Evolutionary conservation across 2,329 filamentous ascomycete genomes (phyloP), one percentile per base, ranked within the genome.

Genomic region (Ascochyta lentis): DNA sequence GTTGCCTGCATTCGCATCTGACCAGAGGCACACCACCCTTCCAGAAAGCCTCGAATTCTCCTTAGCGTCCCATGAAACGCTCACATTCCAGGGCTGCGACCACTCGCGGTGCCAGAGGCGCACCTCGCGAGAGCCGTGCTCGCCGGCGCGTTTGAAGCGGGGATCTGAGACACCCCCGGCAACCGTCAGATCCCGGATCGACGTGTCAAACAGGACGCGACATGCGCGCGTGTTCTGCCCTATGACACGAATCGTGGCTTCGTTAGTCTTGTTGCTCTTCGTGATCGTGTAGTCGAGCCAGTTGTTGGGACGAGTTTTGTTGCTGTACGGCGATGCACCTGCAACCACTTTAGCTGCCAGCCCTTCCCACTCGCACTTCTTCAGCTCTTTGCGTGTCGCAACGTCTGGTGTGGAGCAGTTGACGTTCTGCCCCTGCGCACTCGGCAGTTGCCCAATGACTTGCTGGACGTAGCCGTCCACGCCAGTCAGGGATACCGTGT

Each of bases 31-130:
- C 15, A 88, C 82, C 1, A 93, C 86, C 31, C 79, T 83, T 1
- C 92, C 90, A 60, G 72, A 73, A 69, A 69, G 64, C 60, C 66
- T 71, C 58, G 67, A 61, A 56, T 69, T 68, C 52, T 61, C 61
- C 52, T 65, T 63, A 58, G 64, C 59, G 56, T 81, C 78, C 88
- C 89, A 92, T 51, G 84, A 81, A 2, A 95, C 82, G 65, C 90
- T 86, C 16, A 96, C 88, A 15, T 83, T 83, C 91, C 93, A 97
- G 3, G 83, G 83, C 26, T 86, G 85, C 43, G 86, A 83, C 88
- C 91, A 96, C 33, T 88, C 85, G 31, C 95, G 84, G 62, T 90
- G 89, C 89, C 93, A 97, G 10, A 98, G 82, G 55, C 89, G 84
- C 49, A 96, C 82, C 57, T 89, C 85, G 38, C 81, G 81, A 53